Base-by-base conservation (phyloP, 768 basidiomycete species). In the Calocera viscosa region DNA sequence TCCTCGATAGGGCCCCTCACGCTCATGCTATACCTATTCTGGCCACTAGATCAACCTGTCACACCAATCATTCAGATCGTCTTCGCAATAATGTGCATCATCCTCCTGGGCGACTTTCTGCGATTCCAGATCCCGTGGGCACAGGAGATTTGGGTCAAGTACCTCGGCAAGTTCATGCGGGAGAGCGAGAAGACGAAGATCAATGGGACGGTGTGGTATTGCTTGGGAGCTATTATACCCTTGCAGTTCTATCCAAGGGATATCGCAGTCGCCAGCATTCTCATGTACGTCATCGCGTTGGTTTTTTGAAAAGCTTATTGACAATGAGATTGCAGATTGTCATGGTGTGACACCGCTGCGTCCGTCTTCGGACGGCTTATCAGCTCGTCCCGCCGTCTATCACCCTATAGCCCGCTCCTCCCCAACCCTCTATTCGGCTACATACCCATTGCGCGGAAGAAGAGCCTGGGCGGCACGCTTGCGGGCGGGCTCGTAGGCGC, bases 371-470 rank as follows among this genome's bases (percentile, higher is more conserved):
- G 53, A 60, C 53, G 53, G 5, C 53, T 60, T 19, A 60, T 60
- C 53, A 60, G 53, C 22, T 26, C 53, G 7, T 60, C 53, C 30
- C 26, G 14, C 53, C 53, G 53, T 30, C 30, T 60, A 10, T 60
- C 53, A 28, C 53, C 53, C 24, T 60, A 60, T 26, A 60, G 53
- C 53, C 53, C 53, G 10, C 24, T 28, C 14, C 53, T 60, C 22
- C 53, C 53, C 26, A 60, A 60, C 22, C 53, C 53, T 2, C 26
- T 60, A 32, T 32, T 60, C 24, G 53, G 53, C 7, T 60, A 28
- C 24, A 60, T 60, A 60, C 53, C 53, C 53, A 60, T 60, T 32
- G 53, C 53, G 22, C 53, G 53, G 53, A 60, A 26, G 53, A 60
- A 60, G 53, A 60, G 53, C 53, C 53, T 60, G 53, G 53, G 53